Evolutionary conservation across 768 basidiomycete species (phyloP).

Genomic region (Guyanaporus albipodus): DNA sequence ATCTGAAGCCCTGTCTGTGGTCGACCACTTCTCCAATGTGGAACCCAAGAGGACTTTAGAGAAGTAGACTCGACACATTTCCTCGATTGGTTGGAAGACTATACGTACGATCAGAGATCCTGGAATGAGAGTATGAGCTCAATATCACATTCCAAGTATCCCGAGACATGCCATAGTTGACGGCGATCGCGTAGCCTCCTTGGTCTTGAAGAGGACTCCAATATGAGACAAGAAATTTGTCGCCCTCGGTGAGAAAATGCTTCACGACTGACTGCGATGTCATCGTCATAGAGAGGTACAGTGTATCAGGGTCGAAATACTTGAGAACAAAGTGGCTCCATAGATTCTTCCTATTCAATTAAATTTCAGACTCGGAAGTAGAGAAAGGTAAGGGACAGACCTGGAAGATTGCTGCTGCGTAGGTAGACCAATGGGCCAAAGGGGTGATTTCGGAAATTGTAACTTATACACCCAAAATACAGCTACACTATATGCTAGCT

Average conservation of each 20-base stretch:
- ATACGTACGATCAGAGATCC: constrained; percentile 92
- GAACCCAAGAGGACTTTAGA: constrained; percentile 52
- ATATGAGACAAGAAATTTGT: constrained; percentile 83
- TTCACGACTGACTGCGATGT: constrained; percentile 88
- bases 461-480: constrained; percentile 55
- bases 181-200: constrained; percentile 92
- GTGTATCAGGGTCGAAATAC: constrained; percentile 44
- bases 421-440: constrained; percentile 32
- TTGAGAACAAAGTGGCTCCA: constrained; percentile 9
- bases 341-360: background rate
- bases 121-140: constrained; percentile 28
- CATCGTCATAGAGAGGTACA: constrained; percentile 75
- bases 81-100: constrained; percentile 93
- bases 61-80: constrained; percentile 86
- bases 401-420: constrained; percentile 10
- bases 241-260: constrained; percentile 93
- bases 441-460: constrained; percentile 33
- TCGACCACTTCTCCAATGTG: constrained; percentile 2
- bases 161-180: constrained; percentile 77
- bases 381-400: constrained; percentile 15
- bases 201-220: constrained; percentile 84
- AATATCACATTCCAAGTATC: background rate
- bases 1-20: background rate
- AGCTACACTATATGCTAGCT: constrained; percentile 64
- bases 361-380: background rate